Conservation (phyloP, 768 basidiomycete genomes). For the Naematelia aurantialba region DNA sequence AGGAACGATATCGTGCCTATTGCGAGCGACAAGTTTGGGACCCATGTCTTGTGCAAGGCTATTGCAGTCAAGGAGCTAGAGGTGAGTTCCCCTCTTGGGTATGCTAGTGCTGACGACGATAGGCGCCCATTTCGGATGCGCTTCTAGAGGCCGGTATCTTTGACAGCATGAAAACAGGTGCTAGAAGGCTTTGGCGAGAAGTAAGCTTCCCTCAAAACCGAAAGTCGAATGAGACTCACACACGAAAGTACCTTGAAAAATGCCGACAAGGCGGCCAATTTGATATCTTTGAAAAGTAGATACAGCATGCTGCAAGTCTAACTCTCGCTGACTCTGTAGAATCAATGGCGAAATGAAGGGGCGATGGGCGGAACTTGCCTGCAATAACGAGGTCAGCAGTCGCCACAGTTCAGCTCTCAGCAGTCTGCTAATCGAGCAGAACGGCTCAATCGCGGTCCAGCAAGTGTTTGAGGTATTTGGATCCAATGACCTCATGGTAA, state of each 20-base stretch:
- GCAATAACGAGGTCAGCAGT: slow-evolving; percentile 35
- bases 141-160: slow-evolving; percentile 39
- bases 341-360: slow-evolving; percentile 41
- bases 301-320: not conserved
- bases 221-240: not conserved
- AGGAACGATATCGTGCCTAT: slow-evolving; percentile 42
- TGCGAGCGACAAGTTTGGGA: slow-evolving; percentile 46
- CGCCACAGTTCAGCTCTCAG: not conserved
- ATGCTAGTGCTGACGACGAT: not conserved
- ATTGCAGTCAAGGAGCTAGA: slow-evolving; percentile 38
- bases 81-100: slow-evolving; percentile 17
- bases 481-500: slow-evolving; percentile 33
- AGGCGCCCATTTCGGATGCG: slow-evolving; percentile 38
- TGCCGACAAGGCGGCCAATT: slow-evolving; percentile 26
- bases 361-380: slow-evolving; percentile 41
- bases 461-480: slow-evolving; percentile 48
- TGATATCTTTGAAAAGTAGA: slow-evolving; percentile 40
- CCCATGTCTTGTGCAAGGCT: slow-evolving; percentile 47
- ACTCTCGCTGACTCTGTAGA: slow-evolving; percentile 14
- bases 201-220: slow-evolving; percentile 16
- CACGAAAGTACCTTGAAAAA: slow-evolving; percentile 34
- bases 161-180: slow-evolving; percentile 45
- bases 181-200: slow-evolving; percentile 44
- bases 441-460: slow-evolving; percentile 45
- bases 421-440: slow-evolving; percentile 17